phyloP scores from a whole-genome alignment of 1,284 basidiomycete species.

The Entoloma clypeatum region DNA sequence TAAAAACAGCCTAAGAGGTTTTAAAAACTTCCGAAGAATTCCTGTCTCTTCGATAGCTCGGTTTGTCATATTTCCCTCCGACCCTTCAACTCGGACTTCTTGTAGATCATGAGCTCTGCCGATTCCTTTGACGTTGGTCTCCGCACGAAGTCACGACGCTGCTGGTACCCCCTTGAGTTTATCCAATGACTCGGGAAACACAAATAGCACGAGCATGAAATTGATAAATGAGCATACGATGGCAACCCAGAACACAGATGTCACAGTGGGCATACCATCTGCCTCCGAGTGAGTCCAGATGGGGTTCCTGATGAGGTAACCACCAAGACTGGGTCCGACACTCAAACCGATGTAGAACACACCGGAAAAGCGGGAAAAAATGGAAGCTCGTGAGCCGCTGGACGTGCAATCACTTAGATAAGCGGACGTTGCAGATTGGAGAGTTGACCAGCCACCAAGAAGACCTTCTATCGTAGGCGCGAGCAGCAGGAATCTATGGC shows the following conservation, averaged over 20 bases:
- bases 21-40: constrained; percentile 33
- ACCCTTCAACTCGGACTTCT: constrained; percentile 11
- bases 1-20: constrained; percentile 43
- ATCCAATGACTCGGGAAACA: constrained; percentile 47
- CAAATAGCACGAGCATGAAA: constrained; percentile 40
- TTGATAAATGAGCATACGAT: constrained; percentile 37
- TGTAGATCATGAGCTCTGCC: constrained; percentile 16
- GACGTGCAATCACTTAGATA: constrained; percentile 88
- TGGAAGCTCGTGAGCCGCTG: constrained; percentile 74
- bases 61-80: not conserved
- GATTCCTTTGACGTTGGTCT: constrained; percentile 23
- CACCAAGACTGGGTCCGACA: constrained; percentile 70
- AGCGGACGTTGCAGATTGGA: constrained; percentile 76
- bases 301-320: constrained; percentile 56
- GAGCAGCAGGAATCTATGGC: constrained; percentile 72
- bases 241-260: constrained; percentile 43
- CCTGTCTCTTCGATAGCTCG: constrained; percentile 12
- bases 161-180: constrained; percentile 39
- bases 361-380: constrained; percentile 78
- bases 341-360: constrained; percentile 71
- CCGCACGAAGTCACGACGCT: constrained; percentile 26
- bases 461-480: constrained; percentile 81
- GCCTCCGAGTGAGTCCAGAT: constrained; percentile 14
- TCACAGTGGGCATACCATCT: constrained; percentile 29
- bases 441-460: constrained; percentile 82